These are phyloP conservation scores for Sclerotinia minor DNA, from an alignment of 2,329 filamentous ascomycete species.

Conservation along the genomic window DNA sequence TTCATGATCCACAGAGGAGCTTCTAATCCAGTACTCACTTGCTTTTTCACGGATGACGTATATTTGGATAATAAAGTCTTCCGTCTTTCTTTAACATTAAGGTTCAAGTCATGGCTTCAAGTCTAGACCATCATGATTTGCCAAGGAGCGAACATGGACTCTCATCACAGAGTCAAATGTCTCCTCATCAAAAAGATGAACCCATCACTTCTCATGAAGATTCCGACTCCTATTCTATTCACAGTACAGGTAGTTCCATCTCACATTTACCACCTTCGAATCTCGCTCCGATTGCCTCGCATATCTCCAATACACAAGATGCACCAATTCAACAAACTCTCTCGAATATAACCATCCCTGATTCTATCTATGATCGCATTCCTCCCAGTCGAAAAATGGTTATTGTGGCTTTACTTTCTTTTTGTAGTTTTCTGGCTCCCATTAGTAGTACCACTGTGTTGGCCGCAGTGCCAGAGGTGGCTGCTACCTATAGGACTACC, in stretches of 20 bases:
- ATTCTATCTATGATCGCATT: conserved; percentile 65
- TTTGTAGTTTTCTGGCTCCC: conserved; percentile 74
- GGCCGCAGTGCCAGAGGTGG: conserved; percentile 73
- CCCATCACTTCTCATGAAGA: background rate
- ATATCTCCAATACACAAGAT: conserved; percentile 39
- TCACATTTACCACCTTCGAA: conserved; percentile 26
- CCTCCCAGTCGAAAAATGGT: conserved; percentile 60
- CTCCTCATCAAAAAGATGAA: background rate
- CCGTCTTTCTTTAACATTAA: background rate
- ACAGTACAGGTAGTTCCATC: conserved; percentile 13
- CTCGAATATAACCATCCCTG: conserved; percentile 41
- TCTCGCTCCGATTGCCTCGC: conserved; percentile 29
- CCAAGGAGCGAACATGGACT: background rate
- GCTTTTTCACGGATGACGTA: background rate
- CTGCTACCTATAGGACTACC: conserved; percentile 61
- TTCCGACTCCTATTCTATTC: conserved; percentile 11
- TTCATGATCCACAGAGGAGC: conserved; percentile 3
- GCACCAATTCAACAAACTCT: conserved; percentile 37
- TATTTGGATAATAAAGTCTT: background rate
- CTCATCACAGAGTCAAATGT: background rate
- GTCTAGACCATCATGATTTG: background rate
- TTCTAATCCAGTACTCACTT: background rate
- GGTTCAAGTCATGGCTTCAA: conserved; percentile 11
- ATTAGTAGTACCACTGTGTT: conserved; percentile 73
- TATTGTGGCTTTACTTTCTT: conserved; percentile 69